Conservation (phyloP, 345 rosid species). For the Sisymbrium altissimum region DNA sequence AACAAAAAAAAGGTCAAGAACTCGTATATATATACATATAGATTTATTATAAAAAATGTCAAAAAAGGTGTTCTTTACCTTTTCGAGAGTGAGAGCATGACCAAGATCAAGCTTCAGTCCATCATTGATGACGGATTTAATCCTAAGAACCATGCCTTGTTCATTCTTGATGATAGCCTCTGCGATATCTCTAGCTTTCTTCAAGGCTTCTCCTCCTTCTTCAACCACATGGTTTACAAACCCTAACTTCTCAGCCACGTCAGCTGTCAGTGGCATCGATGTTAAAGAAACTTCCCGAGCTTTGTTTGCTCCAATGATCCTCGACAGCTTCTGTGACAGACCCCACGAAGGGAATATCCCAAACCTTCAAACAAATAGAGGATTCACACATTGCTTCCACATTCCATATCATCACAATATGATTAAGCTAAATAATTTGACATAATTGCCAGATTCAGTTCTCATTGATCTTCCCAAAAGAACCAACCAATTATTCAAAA, state of each 20-base stretch:
- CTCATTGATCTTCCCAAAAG: not conserved
- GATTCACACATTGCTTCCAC: not conserved
- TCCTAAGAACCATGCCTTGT: conserved; percentile 68
- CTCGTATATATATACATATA: no score
- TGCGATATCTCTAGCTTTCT: conserved; percentile 67
- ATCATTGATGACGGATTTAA: conserved; percentile 76
- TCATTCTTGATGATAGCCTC: conserved; percentile 64
- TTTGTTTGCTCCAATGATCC: conserved; percentile 71
- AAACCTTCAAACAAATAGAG: conserved; percentile 44
- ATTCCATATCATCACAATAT: not conserved
- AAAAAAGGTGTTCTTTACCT: conserved; percentile 48
- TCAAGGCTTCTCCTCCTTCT: conserved; percentile 41
- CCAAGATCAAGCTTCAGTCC: conserved; percentile 75
- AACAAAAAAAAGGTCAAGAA: not conserved
- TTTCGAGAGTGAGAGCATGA: conserved; percentile 70
- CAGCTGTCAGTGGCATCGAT: conserved; percentile 63
- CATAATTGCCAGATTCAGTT: not conserved
- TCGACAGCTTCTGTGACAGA: conserved; percentile 84
- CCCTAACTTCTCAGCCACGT: conserved; percentile 83
- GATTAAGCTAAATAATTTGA: not conserved
- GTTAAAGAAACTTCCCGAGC: conserved; percentile 81
- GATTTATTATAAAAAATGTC: not conserved
- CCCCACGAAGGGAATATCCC: conserved; percentile 98
- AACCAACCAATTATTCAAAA: not conserved
- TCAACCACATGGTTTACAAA: conserved; percentile 84